Conservation (phyloP, 2,329 filamentous ascomycete genomes). For the Fusarium sp. region DNA sequence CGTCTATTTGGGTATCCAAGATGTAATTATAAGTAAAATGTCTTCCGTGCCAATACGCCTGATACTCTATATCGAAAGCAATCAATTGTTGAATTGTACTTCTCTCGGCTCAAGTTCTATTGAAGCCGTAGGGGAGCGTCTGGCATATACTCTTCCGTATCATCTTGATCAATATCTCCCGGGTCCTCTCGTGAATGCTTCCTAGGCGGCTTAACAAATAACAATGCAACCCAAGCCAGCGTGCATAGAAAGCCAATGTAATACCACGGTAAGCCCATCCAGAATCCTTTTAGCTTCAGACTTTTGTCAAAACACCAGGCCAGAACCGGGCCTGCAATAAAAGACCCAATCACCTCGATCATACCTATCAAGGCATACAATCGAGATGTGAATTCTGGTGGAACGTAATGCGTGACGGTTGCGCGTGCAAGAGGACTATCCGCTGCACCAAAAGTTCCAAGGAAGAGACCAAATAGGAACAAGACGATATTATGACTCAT, state of each 20-base stretch:
- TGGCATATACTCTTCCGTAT: constrained; percentile 37
- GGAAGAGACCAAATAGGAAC: constrained; percentile 53
- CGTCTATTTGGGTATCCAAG: constrained; percentile 27
- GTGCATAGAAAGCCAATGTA: constrained; percentile 50
- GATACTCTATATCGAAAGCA: neutral
- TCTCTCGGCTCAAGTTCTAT: constrained; percentile 9
- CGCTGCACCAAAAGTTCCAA: constrained; percentile 54
- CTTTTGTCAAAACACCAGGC: constrained; percentile 55
- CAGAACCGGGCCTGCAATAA: constrained; percentile 55
- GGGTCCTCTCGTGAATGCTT: constrained; percentile 27
- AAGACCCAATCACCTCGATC: constrained; percentile 53
- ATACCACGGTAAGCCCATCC: constrained; percentile 56
- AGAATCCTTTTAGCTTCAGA: constrained; percentile 49
- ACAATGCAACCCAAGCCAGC: constrained; percentile 45
- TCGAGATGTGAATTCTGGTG: constrained; percentile 53
- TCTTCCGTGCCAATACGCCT: neutral
- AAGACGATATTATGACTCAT: constrained; percentile 48
- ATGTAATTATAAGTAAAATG: neutral
- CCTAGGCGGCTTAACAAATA: constrained; percentile 51
- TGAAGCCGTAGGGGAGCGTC: constrained; percentile 41
- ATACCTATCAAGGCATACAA: constrained; percentile 57
- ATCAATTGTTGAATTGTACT: neutral
- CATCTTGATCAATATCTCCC: constrained; percentile 28
- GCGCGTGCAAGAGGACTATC: constrained; percentile 54
- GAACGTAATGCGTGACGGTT: constrained; percentile 55